Base-by-base conservation (phyloP, 768 basidiomycete species). In the Solioccasus polychromus region DNA sequence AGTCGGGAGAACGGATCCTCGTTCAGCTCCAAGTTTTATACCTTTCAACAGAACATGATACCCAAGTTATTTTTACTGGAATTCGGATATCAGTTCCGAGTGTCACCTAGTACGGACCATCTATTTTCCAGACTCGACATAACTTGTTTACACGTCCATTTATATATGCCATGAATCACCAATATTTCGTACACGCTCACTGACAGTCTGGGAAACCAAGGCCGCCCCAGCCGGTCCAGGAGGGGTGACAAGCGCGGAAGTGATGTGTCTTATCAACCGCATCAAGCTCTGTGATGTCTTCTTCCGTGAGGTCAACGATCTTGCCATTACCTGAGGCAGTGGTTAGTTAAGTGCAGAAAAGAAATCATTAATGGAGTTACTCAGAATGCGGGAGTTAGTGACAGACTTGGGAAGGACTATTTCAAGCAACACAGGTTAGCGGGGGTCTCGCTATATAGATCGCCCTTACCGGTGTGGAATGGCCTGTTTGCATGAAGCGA, bases 381-480 rank as follows among this genome's bases (percentile, higher is more conserved):
- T 58, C 29, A 73, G 65, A 58, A 90, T 83, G 18, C 88, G 82
- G 42, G 72, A 63, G 44, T 77, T 71, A 4, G 82, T 89, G 31
- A 91, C 88, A 4, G 83, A 87, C 70, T 92, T 92, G 19, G 87
- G 74, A 28, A 92, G 70, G 20, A 88, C 88, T 72, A 35, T n/a
- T 36, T 23, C 5, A 4, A 39, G 18, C 1, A 50, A 48, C n/a
- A 19, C n/a, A n/a, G n/a, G 34, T 65, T 50, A 42, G 42, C 49
- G 7, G 57, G 12, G 50, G 45, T 28, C 15, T 9, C 29, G 32
- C 14, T 15, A 14, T 15, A 4, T 12, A 2, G n/a, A n/a, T n/a
- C 14, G 24, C 7, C 34, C 52, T 22, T 49, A 78, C 77, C 79
- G 34, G 68, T 76, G 35, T 83, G 77, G 32, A 74, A 70, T 6